Evolutionary conservation across 179 eudicot genomes (phyloP), one percentile per base, ranked within the genome.

Genomic region (Gypsophila paniculata): DNA sequence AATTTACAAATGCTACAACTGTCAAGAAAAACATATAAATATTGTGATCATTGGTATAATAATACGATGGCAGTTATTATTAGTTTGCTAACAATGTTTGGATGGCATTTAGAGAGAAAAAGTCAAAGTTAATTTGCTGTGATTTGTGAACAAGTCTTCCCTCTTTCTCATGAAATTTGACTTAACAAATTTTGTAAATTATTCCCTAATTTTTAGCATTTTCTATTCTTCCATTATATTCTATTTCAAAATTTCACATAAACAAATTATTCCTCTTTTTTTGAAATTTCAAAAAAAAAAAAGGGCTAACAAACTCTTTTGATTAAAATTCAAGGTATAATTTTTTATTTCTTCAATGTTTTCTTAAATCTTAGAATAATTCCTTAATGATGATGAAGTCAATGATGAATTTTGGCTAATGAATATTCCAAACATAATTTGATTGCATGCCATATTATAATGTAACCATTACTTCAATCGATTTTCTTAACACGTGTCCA

Each of bases 141-240:
- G 46, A 42, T 42, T 66, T 44, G 79, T 76, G 75, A 59, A 29
- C 26, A 52, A 59, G 60, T 74, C 78, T 21, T 17, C 42, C 22
- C 60, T 53, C 32, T 58, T 15, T 49, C 55, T 48, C 44, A 36
- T 49, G 9, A 15, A 36, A 2, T 42, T 42, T 58, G 34, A 9
- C 51, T 62, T 21, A 18, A 72, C 38, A 57, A 71, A 42, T 64
- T 25, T 25, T 13, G 29, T 36, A 57, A 46, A 36, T 18, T 44
- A 68, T 21, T 32, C 5, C 78, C 78, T 48, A 60, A 14, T 19
- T 60, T 59, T 70, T 38, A 63, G 74, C 63, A 44, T 70, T 62
- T 53, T 54, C 39, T 53, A 36, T 49, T 11, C 21, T 22, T 61
- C 13, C 19, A 22, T 52, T 29, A 14, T 42, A 32, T 61, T 44